Percentiles rank a stretch among this genome's conserved stretches.
phyloP scores from a whole-genome alignment of 2,329 filamentous ascomycete species.

The Calycina marina region DNA sequence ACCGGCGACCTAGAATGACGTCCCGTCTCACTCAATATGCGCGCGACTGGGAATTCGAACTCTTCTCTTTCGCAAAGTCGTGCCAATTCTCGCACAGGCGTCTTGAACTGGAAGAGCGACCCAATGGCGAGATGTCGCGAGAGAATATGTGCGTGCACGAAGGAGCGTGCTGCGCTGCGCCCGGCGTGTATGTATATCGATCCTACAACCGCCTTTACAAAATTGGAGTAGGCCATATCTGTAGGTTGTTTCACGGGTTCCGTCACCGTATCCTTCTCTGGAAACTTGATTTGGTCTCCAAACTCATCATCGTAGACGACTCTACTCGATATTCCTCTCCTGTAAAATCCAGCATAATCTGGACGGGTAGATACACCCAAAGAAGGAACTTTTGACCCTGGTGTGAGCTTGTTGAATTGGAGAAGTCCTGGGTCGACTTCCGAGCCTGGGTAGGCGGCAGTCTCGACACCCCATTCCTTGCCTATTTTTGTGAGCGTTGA shows the following conservation, averaged over 20 bases:
- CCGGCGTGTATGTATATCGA: slow-evolving; percentile 78
- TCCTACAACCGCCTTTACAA: slow-evolving; percentile 73
- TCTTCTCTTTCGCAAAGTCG: slow-evolving; percentile 76
- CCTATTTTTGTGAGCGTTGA: slow-evolving; percentile 60
- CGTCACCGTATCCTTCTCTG: slow-evolving; percentile 12
- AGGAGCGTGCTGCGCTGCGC: slow-evolving; percentile 60
- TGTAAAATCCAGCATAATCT: slow-evolving; percentile 37
- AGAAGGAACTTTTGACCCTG: slow-evolving; percentile 24
- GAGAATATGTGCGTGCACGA: slow-evolving; percentile 74
- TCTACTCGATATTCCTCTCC: slow-evolving; percentile 59
- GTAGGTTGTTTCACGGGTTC: slow-evolving; percentile 16
- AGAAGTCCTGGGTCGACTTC: slow-evolving; percentile 87
- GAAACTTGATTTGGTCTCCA: slow-evolving; percentile 42
- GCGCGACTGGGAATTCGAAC: slow-evolving; percentile 75
- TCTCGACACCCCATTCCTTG: slow-evolving; percentile 81
- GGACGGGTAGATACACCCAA: slow-evolving; percentile 36
- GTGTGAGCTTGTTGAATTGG: slow-evolving; percentile 49
- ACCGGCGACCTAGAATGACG: slow-evolving; percentile 73
- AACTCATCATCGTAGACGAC: slow-evolving; percentile 77
- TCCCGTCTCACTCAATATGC: slow-evolving; percentile 83
- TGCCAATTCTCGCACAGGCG: slow-evolving; percentile 71
- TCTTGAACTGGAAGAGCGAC: slow-evolving; percentile 67
- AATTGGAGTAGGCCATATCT: slow-evolving; percentile 49
- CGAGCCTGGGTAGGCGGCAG: slow-evolving; percentile 69
- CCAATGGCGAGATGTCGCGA: slow-evolving; percentile 64